phyloP scores from a whole-genome alignment of 768 basidiomycete species.

The Pulveroboletus sp. region DNA sequence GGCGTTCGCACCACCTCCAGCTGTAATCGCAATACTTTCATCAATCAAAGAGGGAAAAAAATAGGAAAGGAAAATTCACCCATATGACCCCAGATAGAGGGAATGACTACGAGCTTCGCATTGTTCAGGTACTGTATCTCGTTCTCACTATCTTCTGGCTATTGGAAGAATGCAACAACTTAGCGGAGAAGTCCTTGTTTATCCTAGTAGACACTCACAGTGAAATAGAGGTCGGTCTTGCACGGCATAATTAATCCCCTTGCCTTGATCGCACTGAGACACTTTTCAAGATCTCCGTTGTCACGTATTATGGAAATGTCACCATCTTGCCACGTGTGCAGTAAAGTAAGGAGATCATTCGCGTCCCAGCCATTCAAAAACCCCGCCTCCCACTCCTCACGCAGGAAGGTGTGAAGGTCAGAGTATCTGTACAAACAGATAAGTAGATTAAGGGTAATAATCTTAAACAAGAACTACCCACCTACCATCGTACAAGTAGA shows the following conservation, averaged over 20 bases:
- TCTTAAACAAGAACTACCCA: slow-evolving; percentile 17
- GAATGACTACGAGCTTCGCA: slow-evolving; percentile 47
- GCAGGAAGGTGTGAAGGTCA: slow-evolving; percentile 46
- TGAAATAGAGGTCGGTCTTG: slow-evolving; percentile 59
- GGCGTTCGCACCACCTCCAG: slow-evolving; percentile 42
- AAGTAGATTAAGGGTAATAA: not conserved
- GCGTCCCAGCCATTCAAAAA: slow-evolving; percentile 49
- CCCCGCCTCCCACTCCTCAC: slow-evolving; percentile 49
- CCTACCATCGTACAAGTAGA: slow-evolving; percentile 41
- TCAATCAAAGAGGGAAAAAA: not conserved
- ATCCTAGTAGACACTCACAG: slow-evolving; percentile 30
- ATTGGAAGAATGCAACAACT: not conserved
- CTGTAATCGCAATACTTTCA: slow-evolving; percentile 23
- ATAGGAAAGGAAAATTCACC: slow-evolving; percentile 28
- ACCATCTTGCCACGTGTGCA: slow-evolving; percentile 49
- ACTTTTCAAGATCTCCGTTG: slow-evolving; percentile 39
- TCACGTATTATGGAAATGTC: slow-evolving; percentile 46
- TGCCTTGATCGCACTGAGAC: slow-evolving; percentile 44
- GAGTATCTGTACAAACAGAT: slow-evolving; percentile 35
- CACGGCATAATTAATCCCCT: slow-evolving; percentile 57
- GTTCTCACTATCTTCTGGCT: slow-evolving; percentile 54
- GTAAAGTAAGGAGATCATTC: slow-evolving; percentile 49
- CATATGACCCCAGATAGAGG: slow-evolving; percentile 57
- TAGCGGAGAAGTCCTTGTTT: no score
- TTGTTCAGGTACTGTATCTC: slow-evolving; percentile 43